A percentile compares a stretch with the other conserved stretches of the same genome.
These are phyloP conservation scores for Pichia sp. DNA, from an alignment of 1,139 yeast genomes.

Conservation along the genomic window DNA sequence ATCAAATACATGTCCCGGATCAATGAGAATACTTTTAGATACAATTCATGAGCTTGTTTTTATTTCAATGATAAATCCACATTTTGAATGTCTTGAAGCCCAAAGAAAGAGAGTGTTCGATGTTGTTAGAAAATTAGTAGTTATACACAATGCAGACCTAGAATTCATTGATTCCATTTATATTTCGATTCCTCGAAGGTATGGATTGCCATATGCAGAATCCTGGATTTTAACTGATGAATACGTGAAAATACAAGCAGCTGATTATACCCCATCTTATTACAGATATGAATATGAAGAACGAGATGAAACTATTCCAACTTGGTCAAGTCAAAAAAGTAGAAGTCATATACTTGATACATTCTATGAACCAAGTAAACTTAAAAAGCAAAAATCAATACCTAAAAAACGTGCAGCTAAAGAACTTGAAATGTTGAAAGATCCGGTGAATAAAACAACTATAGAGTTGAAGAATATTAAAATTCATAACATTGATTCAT, in stretches of 20 bases:
- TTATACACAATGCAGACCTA: constrained; percentile 10
- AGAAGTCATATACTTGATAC: constrained; percentile 4
- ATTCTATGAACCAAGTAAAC: not conserved
- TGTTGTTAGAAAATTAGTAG: constrained; percentile 11
- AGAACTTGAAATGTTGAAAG: not conserved
- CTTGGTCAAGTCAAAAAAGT: constrained; percentile 9
- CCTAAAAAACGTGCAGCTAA: not conserved
- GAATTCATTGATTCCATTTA: constrained; percentile 9
- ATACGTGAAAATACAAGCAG: not conserved
- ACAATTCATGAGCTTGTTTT: constrained; percentile 11
- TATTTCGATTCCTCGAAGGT: constrained; percentile 11
- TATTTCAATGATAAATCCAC: constrained; percentile 5
- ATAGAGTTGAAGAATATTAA: not conserved
- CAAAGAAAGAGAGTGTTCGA: constrained; percentile 13
- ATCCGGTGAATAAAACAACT: not conserved
- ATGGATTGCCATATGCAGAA: constrained; percentile 14
- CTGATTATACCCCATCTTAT: constrained; percentile 7
- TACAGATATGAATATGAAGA: not conserved
- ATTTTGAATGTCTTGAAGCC: constrained; percentile 12
- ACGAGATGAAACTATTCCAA: not conserved
- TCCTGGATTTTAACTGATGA: constrained; percentile 8
- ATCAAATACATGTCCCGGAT: constrained; percentile 10
- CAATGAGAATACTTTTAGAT: constrained; percentile 11
- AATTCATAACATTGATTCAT: not conserved
- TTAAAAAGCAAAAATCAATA: not conserved